Base-by-base conservation (phyloP, 2,329 filamentous ascomycete genomes). In the Claviceps pusilla region DNA sequence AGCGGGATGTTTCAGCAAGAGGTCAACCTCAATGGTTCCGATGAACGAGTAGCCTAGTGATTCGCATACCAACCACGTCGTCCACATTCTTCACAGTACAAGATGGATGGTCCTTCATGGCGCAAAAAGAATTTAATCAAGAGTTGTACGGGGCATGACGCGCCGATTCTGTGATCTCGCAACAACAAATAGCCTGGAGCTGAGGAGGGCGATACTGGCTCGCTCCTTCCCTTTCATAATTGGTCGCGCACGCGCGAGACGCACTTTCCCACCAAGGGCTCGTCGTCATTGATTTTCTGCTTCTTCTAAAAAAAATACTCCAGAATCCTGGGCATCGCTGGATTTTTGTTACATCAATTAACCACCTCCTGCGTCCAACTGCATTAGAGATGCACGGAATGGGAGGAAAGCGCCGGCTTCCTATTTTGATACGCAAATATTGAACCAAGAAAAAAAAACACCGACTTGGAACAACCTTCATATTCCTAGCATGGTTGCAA, bases 61-160 rank as follows among this genome's bases (percentile, higher is more conserved):
- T 48, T 48, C 14, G 37, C 52, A 47, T 54, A 54, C 52, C 52
- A 43, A 33, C 39, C 48, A 51, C 33, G 16, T 37, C 53, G 51
- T 54, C 48, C 37, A 54, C 41, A 11, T 47, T 51, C 19, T 54
- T 54, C 24, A 35, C 24, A 28, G 7, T 24, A 7, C 12, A 7
- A 28, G 48, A 2, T 5, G 37, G 3, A 31, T 3, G 6, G 28
- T 50, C 12, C 39, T 54, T 49, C 52, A 54, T 50, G 24, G 41
- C 19, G 39, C 37, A 33, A 28, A n/a, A 12, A 12, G 16, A 45
- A 35, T 49, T 19, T 16, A 3, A 35, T 42, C 5, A 33, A 29
- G 11, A 24, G 6, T n/a, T 19, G 24, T 9, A 14, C 29, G 33
- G 3, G 28, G 33, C 7, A n/a, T 35, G 35, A 28, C 16, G 28